Base-by-base conservation (phyloP, 1,284 basidiomycete genomes). In the Naganishia cerealis region DNA sequence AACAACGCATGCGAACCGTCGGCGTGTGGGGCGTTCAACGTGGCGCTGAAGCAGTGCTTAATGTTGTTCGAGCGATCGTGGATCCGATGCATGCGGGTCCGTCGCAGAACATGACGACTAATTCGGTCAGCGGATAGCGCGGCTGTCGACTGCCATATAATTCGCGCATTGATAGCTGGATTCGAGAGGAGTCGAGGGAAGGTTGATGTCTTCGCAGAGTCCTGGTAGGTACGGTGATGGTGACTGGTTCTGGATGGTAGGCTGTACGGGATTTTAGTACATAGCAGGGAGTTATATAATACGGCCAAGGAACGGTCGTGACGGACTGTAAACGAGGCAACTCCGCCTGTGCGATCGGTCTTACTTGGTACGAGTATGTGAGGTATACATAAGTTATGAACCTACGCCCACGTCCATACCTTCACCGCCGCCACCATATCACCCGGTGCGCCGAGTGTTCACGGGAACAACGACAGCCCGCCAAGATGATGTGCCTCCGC, bases 1-100 rank as follows among this genome's bases (percentile, higher is more conserved):
- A 92, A 75, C 87, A 89, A 67, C 87, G 93, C 16, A 86, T 95
- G 73, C 89, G 88, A 78, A 90, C 88, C 8, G 92, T 97, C 71
- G 88, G 90, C 67, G 81, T 91, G 16, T 92, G 90, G 90, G 88
- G 86, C 68, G 81, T 90, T 54, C 88, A 90, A 76, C 85, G 88
- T 82, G 88, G 89, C 5, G 86, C 88, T 0, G 85, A 85, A 63
- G 86, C 85, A 18, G 82, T 90, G 46, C 80, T 90, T 43, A 82
- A 84, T 43, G 83, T 88, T 2, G 77, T 90, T 33, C 81, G 85
- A 70, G 84, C 83, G 48, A 83, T 87, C 33, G 83, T 88, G 56
- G 79, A 80, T 72, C 80, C 80, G 9, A 72, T 78, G 7, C 76
- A 80, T 68, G 75, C 72, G 16, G 61, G 43, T 26, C 24, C 21